These are phyloP conservation scores for Apocynum venetum DNA, from an alignment of 257 asterid genomes.

Conservation along the genomic window DNA sequence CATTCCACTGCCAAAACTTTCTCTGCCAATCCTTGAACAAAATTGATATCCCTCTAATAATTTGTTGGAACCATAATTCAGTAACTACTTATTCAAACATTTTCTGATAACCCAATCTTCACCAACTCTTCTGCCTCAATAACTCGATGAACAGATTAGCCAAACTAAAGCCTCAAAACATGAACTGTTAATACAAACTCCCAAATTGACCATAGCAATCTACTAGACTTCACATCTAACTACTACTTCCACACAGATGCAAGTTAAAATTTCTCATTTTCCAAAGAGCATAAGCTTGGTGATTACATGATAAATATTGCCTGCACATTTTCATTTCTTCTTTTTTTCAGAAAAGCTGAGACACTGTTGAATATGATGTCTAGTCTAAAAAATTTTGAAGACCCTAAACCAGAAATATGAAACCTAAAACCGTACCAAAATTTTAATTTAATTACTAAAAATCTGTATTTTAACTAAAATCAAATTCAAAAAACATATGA, in stretches of 20 bases:
- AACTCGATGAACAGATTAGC: neutral
- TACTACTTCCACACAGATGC: neutral
- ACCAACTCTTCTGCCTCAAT: neutral
- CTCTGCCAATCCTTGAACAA: neutral
- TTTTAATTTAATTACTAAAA: neutral
- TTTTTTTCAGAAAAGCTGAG: neutral
- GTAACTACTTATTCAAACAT: neutral
- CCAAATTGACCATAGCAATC: neutral
- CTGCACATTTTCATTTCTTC: neutral
- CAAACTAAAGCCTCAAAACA: neutral
- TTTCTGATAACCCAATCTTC: neutral
- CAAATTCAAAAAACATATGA: neutral
- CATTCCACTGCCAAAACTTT: neutral
- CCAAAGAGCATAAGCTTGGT: neutral
- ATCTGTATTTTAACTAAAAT: neutral
- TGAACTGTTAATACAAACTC: neutral
- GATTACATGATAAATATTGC: neutral
- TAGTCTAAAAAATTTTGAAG: neutral
- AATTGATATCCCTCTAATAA: neutral
- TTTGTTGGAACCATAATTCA: neutral
- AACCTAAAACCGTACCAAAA: constrained; percentile 1
- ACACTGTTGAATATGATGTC: neutral
- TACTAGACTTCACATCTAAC: neutral
- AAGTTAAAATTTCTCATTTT: neutral
- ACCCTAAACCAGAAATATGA: neutral